Evolutionary conservation across 176 grass and related monocot genomes (phyloP), one percentile per base, ranked within the genome.

Genomic region (Coix lacrymajobi): DNA sequence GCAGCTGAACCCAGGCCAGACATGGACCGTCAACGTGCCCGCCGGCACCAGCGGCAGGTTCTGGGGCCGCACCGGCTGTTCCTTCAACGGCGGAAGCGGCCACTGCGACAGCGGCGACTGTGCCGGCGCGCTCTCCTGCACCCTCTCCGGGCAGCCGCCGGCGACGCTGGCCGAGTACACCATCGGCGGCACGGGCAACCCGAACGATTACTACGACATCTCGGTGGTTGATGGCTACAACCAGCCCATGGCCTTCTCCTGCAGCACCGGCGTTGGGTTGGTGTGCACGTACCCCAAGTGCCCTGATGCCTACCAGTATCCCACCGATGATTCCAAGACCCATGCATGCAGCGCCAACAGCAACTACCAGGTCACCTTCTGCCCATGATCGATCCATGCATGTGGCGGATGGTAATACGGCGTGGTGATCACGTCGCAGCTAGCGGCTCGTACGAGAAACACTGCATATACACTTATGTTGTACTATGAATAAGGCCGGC

Each of bases 41-140:
- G 11, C 56, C 14, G 76, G 56, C 57, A 72, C 56, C 12, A 5
- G 20, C 31, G 84, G 44, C 45, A 31, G 60, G 57, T 7, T 86
- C 19, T 85, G 76, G 67, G 76, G 67, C 10, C 67, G 84, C 76
- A 79, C 84, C 0, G 57, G 77, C n/a, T 80, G 84, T 69, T 40
- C 11, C 41, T 79, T 54, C 66, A 49, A 24, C 16, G 56, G 54
- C 9, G 52, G 12, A 22, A 3, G 31, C 1, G 75, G 63, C 1
- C 3, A 44, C n/a, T 79, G 76, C 24, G 11, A n/a, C 4, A 79
- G 31, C 11, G 76, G n/a, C 0, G 76, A 86, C 33, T 80, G 68
- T 17, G 56, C 3, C 1, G 84, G 84, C 6, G 24, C 6, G 2
- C 43, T 74, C 0, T 40, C 30, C 4, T 86, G 76, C 84, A 32